Evolutionary conservation across 164 flowering plant species (phyloP).

Genomic region (Buxus sempervirens): DNA sequence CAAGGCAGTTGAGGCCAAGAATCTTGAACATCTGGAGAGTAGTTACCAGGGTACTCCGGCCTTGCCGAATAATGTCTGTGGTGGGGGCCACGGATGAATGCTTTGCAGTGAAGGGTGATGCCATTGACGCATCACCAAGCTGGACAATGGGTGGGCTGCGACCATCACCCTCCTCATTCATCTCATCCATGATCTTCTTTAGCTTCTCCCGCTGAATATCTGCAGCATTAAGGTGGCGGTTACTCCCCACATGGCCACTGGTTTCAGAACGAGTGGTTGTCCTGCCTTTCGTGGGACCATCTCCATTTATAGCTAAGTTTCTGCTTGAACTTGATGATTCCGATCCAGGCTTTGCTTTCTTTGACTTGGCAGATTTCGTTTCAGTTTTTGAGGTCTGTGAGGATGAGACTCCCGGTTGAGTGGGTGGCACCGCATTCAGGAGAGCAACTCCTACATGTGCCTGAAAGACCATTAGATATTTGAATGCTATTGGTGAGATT

Average conservation of each 20-base stretch:
- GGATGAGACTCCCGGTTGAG: constrained; percentile 43
- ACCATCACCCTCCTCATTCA: constrained; percentile 87
- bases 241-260: constrained; percentile 29
- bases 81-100: constrained; percentile 95
- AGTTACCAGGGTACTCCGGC: constrained; percentile 93
- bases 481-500: neutral
- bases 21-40: constrained; percentile 99
- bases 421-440: constrained; percentile 76
- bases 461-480: constrained; percentile 27
- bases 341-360: constrained; percentile 46
- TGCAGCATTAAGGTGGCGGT: constrained; percentile 63
- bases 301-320: constrained; percentile 32
- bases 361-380: constrained; percentile 45
- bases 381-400: constrained; percentile 52
- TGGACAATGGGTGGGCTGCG: constrained; percentile 75
- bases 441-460: constrained; percentile 97
- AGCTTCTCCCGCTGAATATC: constrained; percentile 74
- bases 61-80: constrained; percentile 91
- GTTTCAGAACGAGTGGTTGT: constrained; percentile 32
- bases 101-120: constrained; percentile 96
- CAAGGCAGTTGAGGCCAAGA: constrained; percentile 96
- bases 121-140: constrained; percentile 99
- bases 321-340: constrained; percentile 30
- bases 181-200: constrained; percentile 80
- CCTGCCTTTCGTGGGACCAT: constrained; percentile 46